These are phyloP conservation scores for Fusarium heterosporum DNA, from an alignment of 2,329 filamentous ascomycete species.

Conservation along the genomic window DNA sequence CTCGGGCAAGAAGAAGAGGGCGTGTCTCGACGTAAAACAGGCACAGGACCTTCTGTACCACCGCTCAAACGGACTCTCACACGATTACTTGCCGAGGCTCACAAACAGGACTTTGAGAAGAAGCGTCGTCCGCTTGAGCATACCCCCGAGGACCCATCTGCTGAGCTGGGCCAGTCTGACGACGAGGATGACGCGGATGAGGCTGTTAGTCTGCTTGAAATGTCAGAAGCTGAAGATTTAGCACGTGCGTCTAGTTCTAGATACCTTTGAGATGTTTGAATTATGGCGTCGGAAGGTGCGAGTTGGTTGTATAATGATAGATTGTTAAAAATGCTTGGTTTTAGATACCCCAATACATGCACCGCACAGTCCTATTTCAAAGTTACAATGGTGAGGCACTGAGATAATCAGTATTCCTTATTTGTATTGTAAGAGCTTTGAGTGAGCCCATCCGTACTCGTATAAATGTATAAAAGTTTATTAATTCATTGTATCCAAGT, in stretches of 20 bases:
- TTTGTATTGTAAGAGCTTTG: no score
- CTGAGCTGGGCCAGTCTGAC: conserved; percentile 48
- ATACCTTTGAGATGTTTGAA: conserved; percentile 15
- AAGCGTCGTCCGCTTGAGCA: conserved; percentile 61
- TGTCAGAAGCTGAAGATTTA: conserved; percentile 44
- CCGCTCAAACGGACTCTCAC: conserved; percentile 54
- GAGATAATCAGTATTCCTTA: no score
- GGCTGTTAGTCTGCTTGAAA: conserved; percentile 45
- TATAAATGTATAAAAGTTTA: no score
- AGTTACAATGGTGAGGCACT: no score
- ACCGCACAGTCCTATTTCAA: conserved; percentile 1
- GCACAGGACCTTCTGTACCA: conserved; percentile 50
- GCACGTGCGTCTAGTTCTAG: conserved; percentile 35
- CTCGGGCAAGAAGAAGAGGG: conserved; percentile 37
- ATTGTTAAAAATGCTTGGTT: conserved; percentile 17
- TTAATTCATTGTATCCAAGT: no score
- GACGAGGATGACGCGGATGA: conserved; percentile 51
- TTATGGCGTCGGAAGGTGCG: background rate
- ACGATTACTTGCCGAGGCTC: conserved; percentile 82
- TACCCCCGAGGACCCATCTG: conserved; percentile 39
- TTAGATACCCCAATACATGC: conserved; percentile 32
- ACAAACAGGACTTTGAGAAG: conserved; percentile 93
- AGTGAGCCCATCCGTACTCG: no score
- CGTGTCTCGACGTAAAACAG: conserved; percentile 50
- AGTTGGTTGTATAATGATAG: conserved; percentile 6